Conservation (phyloP, 2,329 filamentous ascomycete species). For the Apiospora rasikravindrae region DNA sequence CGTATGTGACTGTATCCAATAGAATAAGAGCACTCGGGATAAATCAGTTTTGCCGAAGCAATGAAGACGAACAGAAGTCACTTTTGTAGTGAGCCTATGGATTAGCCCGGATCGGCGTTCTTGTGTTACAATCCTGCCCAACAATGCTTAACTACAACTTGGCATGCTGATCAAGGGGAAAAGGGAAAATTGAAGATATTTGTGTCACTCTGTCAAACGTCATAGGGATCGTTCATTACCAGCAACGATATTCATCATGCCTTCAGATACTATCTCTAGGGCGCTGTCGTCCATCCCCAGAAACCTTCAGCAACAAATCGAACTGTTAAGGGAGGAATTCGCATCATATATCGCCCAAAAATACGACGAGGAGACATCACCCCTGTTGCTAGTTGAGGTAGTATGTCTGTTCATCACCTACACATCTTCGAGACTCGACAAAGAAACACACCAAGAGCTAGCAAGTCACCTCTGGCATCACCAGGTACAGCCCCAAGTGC, state of each 20-base stretch:
- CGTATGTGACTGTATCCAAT: neutral
- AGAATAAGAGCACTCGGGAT: neutral
- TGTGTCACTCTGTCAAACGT: neutral
- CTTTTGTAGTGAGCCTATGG: neutral
- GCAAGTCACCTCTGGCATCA: neutral
- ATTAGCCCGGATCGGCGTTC: neutral
- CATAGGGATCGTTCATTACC: rapidly evolving
- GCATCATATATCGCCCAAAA: neutral
- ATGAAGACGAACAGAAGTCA: neutral
- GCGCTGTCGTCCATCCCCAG: neutral
- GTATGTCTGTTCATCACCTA: neutral
- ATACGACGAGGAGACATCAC: neutral
- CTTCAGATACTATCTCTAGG: neutral
- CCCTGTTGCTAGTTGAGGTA: neutral
- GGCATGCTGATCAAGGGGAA: neutral
- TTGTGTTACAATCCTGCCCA: neutral
- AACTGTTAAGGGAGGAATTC: neutral
- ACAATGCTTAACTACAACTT: neutral
- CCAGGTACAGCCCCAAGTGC: neutral
- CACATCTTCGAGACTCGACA: neutral
- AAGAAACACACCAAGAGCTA: neutral
- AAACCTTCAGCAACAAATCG: neutral
- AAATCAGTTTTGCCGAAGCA: neutral
- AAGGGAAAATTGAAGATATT: too few relatives aligned
- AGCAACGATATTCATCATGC: neutral